Base-by-base conservation (phyloP, 176 grass and related monocot species). In the Paspalum vaginatum region DNA sequence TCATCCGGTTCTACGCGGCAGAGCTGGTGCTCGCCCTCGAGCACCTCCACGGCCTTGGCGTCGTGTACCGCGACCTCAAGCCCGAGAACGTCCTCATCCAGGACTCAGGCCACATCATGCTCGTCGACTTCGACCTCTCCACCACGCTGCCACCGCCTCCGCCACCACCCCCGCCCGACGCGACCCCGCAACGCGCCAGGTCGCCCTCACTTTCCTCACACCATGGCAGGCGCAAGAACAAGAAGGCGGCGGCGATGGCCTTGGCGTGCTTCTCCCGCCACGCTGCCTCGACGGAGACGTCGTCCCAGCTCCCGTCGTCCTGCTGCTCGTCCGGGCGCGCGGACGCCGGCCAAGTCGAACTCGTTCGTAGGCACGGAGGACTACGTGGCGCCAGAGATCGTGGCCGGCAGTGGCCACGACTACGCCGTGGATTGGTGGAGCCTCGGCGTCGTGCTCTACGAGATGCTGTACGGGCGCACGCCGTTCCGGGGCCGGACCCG, bases 291-390 rank as follows among this genome's bases (percentile, higher is more conserved):
- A 80, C 73, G 18, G 76, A 86, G 40, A 20, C 85, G 9, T 43
- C 69, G 12, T 41, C 87, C 0, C 59, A 38, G 72, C 65, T 70
- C 77, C 0, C 71, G 40, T 71, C 78, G 45, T 55, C 61, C 14
- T 73, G 42, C 24, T 61, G 15, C 24, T 88, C 75, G 0, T 65
- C 77, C 72, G 20, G 42, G 27, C 41, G 1, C n/a, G 6, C 17
- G 56, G 46, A 44, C 66, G 57, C 48, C 67, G 5, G 87, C 53
- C 37, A 93, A 93, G 63, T 93, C 90, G 80, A 93, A 83, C 44
- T 97, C 93, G 45, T 97, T 97, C 84, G 90, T 97, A 25, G 93
- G 93, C 15, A 93, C 88, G n/a, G 93, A 97, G 86, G 93, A 97
- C 69, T 93, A 97, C 85, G 85, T 97, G 20, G 90, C 93, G 9